These are phyloP conservation scores for Raphidocelis subcapitata DNA, from an alignment of 139 green algal genomes.

Conservation along the genomic window DNA sequence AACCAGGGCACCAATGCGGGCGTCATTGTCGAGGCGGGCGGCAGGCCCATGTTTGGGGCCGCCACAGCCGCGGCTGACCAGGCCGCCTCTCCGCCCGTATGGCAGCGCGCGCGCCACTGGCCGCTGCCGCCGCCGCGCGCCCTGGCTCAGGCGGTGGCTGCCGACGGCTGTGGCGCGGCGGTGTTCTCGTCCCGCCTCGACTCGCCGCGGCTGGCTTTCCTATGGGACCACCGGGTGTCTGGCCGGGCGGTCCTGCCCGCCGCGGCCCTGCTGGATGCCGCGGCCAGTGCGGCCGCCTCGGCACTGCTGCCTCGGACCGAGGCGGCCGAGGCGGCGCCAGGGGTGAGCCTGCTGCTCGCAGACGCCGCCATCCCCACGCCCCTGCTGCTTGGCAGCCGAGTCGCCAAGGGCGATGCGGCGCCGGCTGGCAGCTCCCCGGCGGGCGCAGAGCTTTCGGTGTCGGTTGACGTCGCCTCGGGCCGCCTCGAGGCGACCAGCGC, in stretches of 20 bases:
- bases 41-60: not conserved
- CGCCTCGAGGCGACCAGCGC: too few species aligned
- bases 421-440: too few species aligned
- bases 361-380: slow-evolving; percentile 18
- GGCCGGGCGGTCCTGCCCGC: slow-evolving; percentile 27
- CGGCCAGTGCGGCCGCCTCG: slow-evolving; percentile 7
- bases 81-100: not conserved
- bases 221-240: slow-evolving; percentile 29
- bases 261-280: slow-evolving; percentile 30
- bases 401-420: not conserved
- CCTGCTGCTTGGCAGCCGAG: slow-evolving; percentile 14
- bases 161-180: slow-evolving; percentile 1
- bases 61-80: not conserved
- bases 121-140: slow-evolving; percentile 21
- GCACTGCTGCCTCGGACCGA: too few species aligned
- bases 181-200: slow-evolving; percentile 2
- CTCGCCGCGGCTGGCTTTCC: slow-evolving; percentile 8
- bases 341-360: not conserved
- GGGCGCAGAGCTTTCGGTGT: slow-evolving; percentile 6
- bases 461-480: too few species aligned
- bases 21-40: slow-evolving; percentile 3
- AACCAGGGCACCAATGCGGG: slow-evolving; percentile 40
- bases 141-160: not conserved
- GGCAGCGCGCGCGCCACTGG: slow-evolving; percentile 28
- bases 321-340: too few species aligned